These are phyloP conservation scores for Cladobotryum protrusum DNA, from an alignment of 2,329 filamentous ascomycete species.

Conservation along the genomic window DNA sequence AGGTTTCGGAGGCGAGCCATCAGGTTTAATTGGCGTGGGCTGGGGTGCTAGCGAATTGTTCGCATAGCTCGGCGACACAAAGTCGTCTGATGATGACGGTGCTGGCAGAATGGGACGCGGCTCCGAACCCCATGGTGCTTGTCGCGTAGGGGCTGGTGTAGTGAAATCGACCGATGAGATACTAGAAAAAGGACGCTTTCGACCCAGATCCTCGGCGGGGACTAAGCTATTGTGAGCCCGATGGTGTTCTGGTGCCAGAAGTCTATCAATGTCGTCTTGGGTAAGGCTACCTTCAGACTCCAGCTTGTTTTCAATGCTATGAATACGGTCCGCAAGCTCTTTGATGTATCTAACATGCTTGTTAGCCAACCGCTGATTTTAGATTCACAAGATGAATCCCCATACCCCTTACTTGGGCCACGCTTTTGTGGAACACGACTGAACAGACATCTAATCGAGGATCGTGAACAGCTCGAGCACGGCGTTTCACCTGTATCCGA, in stretches of 20 bases:
- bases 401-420: conserved; percentile 79
- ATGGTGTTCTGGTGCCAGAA: conserved; percentile 30
- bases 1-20: conserved; percentile 31
- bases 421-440: conserved; percentile 83
- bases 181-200: conserved; percentile 45
- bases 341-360: conserved; percentile 67
- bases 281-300: conserved; percentile 42
- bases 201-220: conserved; percentile 23
- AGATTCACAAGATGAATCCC: background rate
- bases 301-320: conserved; percentile 75
- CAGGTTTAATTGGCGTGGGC: conserved; percentile 33
- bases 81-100: conserved; percentile 28
- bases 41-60: conserved; percentile 41
- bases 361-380: background rate
- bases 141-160: conserved; percentile 36
- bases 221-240: conserved; percentile 23
- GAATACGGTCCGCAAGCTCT: conserved; percentile 78
- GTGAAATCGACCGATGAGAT: conserved; percentile 37
- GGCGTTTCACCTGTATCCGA: conserved; percentile 66
- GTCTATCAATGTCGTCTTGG: conserved; percentile 41
- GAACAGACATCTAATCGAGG: conserved; percentile 73
- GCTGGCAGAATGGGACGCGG: conserved; percentile 38
- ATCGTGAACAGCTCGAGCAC: conserved; percentile 75
- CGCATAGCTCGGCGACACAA: conserved; percentile 27
- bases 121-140: conserved; percentile 43